phyloP scores from a whole-genome alignment of 768 basidiomycete genomes.

The Grammothele lineata region DNA sequence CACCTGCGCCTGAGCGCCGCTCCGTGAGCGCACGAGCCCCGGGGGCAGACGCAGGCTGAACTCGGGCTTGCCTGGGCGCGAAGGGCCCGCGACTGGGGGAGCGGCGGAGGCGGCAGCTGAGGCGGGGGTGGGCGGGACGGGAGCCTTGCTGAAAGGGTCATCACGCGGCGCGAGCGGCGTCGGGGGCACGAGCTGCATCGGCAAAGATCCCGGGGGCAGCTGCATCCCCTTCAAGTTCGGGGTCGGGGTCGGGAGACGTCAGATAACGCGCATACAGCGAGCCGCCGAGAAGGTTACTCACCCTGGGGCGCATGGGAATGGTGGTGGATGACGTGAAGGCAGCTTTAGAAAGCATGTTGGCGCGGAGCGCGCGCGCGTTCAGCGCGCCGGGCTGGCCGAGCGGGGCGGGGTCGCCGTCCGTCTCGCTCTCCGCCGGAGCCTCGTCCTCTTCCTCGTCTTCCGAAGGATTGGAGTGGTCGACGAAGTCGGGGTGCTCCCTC shows the following conservation, averaged over 20 bases:
- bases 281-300: constrained; percentile 11
- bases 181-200: constrained; percentile 7
- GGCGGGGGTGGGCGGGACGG: not conserved
- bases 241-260: too few species aligned
- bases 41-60: constrained; percentile 10
- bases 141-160: constrained; percentile 6
- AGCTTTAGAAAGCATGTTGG: constrained; percentile 56
- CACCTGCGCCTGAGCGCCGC: too few species aligned
- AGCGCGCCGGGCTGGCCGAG: constrained; percentile 12
- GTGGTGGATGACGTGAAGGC: constrained; percentile 57
- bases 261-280: not conserved
- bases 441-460: constrained; percentile 52
- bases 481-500: constrained; percentile 46
- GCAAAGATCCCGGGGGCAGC: not conserved
- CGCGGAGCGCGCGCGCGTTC: constrained; percentile 36
- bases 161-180: constrained; percentile 8
- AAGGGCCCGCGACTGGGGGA: not conserved
- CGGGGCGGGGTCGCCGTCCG: not conserved
- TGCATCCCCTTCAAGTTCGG: too few species aligned
- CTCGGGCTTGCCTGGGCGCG: not conserved
- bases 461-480: constrained; percentile 45
- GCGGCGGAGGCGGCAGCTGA: not conserved
- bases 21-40: not conserved
- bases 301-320: constrained; percentile 17
- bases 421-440: constrained; percentile 13